phyloP scores from a whole-genome alignment of 192 early-diverging fungal species.

The Backusella luteola region DNA sequence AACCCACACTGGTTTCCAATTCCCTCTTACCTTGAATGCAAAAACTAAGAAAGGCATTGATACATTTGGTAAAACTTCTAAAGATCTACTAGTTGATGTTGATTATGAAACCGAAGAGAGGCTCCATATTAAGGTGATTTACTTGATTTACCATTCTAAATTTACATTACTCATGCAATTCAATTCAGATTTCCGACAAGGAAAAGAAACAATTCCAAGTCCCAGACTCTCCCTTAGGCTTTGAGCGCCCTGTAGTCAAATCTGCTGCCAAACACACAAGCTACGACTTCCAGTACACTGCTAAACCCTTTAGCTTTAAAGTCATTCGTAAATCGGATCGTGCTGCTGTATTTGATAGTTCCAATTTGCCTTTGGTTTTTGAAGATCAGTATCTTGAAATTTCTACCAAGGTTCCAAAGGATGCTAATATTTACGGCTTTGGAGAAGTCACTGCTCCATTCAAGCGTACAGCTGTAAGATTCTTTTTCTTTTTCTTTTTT shows the following conservation, averaged over 20 bases:
- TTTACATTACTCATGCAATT: neutral
- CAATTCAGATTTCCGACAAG: constrained; percentile 18
- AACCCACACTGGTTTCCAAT: constrained; percentile 6
- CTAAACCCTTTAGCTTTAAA: constrained; percentile 43
- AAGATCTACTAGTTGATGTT: constrained; percentile 42
- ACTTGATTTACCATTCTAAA: neutral
- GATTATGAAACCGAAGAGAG: constrained; percentile 51
- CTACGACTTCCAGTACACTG: constrained; percentile 22
- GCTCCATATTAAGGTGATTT: constrained; percentile 49
- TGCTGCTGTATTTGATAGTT: constrained; percentile 42
- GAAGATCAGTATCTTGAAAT: constrained; percentile 69
- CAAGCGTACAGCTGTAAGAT: too few species aligned
- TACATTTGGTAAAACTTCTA: constrained; percentile 46
- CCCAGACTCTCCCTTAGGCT: constrained; percentile 23
- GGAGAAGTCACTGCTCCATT: too few species aligned
- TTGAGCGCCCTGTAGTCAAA: constrained; percentile 12
- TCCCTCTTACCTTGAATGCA: constrained; percentile 7
- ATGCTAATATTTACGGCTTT: constrained; percentile 68
- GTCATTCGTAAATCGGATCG: constrained; percentile 38
- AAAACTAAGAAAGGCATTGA: constrained; percentile 21
- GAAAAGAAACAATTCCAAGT: constrained; percentile 15
- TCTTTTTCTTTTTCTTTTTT: neutral
- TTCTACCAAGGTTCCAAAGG: constrained; percentile 46
- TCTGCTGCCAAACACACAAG: constrained; percentile 13
- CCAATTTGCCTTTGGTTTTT: constrained; percentile 48